Percentiles rank a stretch among this genome's conserved stretches.
Evolutionary conservation across 2,329 filamentous ascomycete genomes (phyloP).

Genomic region (Alternaria sp.): DNA sequence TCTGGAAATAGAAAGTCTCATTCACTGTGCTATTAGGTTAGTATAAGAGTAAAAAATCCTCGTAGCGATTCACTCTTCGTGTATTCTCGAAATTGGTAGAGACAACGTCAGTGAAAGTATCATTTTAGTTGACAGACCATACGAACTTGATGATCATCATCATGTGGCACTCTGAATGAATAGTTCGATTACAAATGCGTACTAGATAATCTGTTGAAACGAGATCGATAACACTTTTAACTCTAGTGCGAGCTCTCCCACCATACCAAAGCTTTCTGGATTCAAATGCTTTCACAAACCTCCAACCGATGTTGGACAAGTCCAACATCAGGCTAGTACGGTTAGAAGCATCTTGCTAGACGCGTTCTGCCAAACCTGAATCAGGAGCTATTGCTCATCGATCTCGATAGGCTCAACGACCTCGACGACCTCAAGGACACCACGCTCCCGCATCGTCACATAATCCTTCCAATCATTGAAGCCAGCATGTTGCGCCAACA

Average conservation of each 20-base stretch:
- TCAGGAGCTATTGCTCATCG: not conserved
- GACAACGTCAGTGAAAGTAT: not conserved
- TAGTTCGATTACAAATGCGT: not conserved
- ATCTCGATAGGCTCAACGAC: not conserved
- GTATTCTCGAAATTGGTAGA: not conserved
- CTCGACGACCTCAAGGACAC: not conserved
- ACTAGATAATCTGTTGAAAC: not conserved
- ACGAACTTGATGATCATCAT: not conserved
- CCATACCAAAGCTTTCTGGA: not conserved
- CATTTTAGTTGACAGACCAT: not conserved
- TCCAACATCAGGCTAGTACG: not conserved
- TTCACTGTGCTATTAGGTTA: not conserved
- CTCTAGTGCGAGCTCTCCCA: not conserved
- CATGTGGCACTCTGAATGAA: not conserved
- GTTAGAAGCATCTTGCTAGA: not conserved
- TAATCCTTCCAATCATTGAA: not conserved
- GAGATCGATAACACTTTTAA: not conserved
- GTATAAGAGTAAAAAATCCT: not conserved
- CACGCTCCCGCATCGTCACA: not conserved
- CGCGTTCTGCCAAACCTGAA: not conserved
- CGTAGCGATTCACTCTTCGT: not conserved
- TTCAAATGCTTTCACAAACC: not conserved
- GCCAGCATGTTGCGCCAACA: not conserved
- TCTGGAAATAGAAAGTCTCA: not conserved
- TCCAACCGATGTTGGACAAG: not conserved